Conservation (phyloP, 1,284 basidiomycete genomes). For the Papiliotrema flavescens region DNA sequence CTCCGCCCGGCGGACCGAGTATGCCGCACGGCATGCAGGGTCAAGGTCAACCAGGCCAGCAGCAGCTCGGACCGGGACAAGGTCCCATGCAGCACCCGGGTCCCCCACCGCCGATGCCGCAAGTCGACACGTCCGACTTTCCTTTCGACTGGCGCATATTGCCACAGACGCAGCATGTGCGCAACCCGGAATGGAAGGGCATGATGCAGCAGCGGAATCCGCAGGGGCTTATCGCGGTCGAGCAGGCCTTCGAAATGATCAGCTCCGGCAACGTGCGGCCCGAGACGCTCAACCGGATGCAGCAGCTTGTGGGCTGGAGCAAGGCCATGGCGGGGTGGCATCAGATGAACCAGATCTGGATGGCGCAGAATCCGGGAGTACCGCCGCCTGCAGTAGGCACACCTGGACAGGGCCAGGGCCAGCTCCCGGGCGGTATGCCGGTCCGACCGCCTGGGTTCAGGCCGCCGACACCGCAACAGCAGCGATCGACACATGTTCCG, state of each 20-base stretch:
- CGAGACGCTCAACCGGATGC: constrained; percentile 38
- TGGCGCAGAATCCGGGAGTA: background rate
- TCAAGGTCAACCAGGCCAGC: no score
- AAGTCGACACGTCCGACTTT: constrained; percentile 34
- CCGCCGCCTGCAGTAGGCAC: background rate
- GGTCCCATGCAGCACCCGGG: background rate
- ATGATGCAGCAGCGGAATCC: constrained; percentile 35
- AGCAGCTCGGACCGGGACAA: no score
- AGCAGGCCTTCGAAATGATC: constrained; percentile 18
- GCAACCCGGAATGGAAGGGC: constrained; percentile 30
- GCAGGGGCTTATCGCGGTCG: constrained; percentile 13
- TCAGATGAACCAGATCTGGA: background rate
- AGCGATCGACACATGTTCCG: constrained; percentile 8
- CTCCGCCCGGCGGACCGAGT: no score
- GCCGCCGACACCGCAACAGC: background rate
- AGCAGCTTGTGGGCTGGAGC: constrained; percentile 19
- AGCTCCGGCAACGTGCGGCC: constrained; percentile 24
- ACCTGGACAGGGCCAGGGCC: background rate
- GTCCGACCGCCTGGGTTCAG: background rate
- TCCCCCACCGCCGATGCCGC: constrained; percentile 9
- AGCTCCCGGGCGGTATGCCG: constrained; percentile 7
- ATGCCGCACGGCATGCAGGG: no score
- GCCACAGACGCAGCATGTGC: constrained; percentile 19
- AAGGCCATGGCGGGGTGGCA: background rate
- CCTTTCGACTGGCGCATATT: constrained; percentile 41